phyloP scores from a whole-genome alignment of 257 asterid species.

The Thymus quinquecostatus region DNA sequence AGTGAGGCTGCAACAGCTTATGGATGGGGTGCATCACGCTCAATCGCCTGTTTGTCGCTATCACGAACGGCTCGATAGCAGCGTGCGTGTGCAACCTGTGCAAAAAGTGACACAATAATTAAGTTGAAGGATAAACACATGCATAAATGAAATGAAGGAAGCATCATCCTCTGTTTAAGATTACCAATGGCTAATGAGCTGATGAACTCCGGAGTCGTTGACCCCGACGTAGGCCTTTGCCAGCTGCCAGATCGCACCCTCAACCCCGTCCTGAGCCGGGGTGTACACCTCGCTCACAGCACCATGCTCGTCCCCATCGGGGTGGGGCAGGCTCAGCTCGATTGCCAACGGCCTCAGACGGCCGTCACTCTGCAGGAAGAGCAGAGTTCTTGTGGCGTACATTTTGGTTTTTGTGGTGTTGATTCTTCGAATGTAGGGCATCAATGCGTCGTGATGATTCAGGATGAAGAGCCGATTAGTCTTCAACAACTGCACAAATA shows the following conservation, averaged over 20 bases:
- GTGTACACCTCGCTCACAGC: constrained; percentile 52
- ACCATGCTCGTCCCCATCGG: constrained; percentile 48
- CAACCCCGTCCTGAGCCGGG: constrained; percentile 43
- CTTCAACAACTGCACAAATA: constrained; percentile 43
- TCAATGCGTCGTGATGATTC: constrained; percentile 61
- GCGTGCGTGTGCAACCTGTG: constrained; percentile 47
- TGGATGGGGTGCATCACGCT: no score
- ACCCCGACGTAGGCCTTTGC: no score
- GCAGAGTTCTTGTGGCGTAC: constrained; percentile 46
- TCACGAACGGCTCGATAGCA: no score
- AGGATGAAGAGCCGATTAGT: constrained; percentile 43
- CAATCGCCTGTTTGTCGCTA: no score
- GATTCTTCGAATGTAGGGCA: constrained; percentile 57
- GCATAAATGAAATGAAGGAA: constrained; percentile 31
- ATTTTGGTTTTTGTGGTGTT: constrained; percentile 54
- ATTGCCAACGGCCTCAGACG: no score
- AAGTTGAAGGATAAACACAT: neutral
- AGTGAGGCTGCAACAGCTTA: no score
- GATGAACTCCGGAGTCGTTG: no score
- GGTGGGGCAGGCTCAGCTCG: constrained; percentile 21
- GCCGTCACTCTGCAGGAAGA: no score
- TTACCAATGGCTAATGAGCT: no score
- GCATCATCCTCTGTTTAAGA: constrained; percentile 45
- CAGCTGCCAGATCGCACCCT: constrained; percentile 46
- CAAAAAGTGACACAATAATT: neutral